Evolutionary conservation across 2,329 filamentous ascomycete genomes (phyloP).

Genomic region (Raffaelea ambrosiae): DNA sequence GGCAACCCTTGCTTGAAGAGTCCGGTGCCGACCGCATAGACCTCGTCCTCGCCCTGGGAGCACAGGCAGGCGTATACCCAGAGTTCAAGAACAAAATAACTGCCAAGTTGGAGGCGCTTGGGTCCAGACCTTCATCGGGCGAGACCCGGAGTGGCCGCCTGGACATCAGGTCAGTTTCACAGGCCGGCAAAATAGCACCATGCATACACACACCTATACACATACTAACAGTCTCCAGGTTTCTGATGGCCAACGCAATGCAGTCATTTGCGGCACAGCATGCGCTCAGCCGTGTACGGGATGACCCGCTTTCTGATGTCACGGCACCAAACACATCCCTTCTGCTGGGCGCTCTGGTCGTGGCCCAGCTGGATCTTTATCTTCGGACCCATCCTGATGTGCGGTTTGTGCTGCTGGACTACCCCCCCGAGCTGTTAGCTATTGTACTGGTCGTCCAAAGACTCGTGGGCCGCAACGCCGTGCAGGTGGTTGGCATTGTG

Average conservation of each 20-base stretch:
- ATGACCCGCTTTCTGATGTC: conserved; percentile 33
- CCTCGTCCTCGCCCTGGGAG: conserved; percentile 52
- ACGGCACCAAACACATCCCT: conserved; percentile 36
- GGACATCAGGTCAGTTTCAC: conserved; percentile 34
- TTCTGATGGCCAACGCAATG: conserved; percentile 52
- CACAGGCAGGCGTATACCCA: conserved; percentile 43
- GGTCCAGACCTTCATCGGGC: conserved; percentile 34
- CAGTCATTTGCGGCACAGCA: conserved; percentile 44
- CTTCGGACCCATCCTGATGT: conserved; percentile 43
- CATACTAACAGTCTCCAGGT: conserved; percentile 27
- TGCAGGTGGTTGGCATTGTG: conserved; percentile 52
- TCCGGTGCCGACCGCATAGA: conserved; percentile 35
- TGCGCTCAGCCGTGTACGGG: neutral
- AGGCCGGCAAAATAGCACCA: conserved; percentile 20
- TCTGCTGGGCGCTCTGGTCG: conserved; percentile 48
- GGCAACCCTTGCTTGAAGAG: conserved; percentile 41
- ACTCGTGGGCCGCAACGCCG: conserved; percentile 44
- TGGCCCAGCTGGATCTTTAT: conserved; percentile 54
- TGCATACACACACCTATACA: neutral
- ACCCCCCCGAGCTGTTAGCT: conserved; percentile 45
- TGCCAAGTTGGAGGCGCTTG: conserved; percentile 46
- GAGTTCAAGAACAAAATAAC: conserved; percentile 40
- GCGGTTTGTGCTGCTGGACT: conserved; percentile 51
- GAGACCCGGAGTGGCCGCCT: conserved; percentile 44
- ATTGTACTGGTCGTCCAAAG: conserved; percentile 50